phyloP scores from a whole-genome alignment of 139 green algal species.

The Raphidocelis subcapitata region DNA sequence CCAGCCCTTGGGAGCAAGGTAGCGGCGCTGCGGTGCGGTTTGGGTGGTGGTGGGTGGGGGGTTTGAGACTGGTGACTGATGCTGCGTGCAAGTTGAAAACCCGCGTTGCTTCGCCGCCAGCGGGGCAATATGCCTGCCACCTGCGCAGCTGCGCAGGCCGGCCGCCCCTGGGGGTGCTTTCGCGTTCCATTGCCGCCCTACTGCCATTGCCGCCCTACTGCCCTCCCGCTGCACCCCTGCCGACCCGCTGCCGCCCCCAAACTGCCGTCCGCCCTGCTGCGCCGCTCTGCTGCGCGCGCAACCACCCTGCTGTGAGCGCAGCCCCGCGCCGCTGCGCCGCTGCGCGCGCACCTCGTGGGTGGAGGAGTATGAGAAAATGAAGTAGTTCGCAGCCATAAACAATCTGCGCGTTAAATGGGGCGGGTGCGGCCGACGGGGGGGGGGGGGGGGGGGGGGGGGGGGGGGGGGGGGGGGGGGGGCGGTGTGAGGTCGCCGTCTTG shows the following conservation, averaged over 20 bases:
- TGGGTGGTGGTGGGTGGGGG: background rate
- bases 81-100: background rate
- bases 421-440: background rate
- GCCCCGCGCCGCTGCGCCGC: background rate
- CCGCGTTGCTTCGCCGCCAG: background rate
- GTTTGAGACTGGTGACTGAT: background rate
- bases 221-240: background rate
- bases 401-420: constrained; percentile 6
- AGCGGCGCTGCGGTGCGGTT: constrained; percentile 23
- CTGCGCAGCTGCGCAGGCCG: too few relatives aligned
- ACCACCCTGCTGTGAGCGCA: background rate
- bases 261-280: too few relatives aligned
- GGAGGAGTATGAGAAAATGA: constrained; percentile 29
- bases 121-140: too few relatives aligned
- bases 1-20: constrained; percentile 49
- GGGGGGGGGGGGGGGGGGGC: too few relatives aligned
- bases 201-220: background rate
- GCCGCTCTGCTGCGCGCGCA: background rate
- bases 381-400: constrained; percentile 27
- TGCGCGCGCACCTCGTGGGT: constrained; percentile 30
- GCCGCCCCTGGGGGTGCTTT: background rate
- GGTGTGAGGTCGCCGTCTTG: too few relatives aligned
- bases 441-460: background rate
- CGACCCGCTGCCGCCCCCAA: background rate
- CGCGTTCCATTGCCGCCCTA: background rate